phyloP scores from a whole-genome alignment of 345 rosid species.

The Linum usitatissimum region DNA sequence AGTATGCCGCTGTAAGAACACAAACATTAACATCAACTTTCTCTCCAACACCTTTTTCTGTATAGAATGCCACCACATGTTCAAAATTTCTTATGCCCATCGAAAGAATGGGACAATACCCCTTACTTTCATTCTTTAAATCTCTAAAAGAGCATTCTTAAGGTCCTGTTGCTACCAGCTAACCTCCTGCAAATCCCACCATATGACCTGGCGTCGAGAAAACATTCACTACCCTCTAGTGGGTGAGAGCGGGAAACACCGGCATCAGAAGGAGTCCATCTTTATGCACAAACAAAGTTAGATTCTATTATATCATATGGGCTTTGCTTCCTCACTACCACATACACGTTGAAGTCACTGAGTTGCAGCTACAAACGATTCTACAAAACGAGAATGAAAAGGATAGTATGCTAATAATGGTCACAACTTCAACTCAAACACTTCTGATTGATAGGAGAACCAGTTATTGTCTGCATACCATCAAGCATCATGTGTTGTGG shows the following conservation, averaged over 20 bases:
- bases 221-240: conserved; percentile 9
- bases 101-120: not conserved
- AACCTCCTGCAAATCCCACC: conserved; percentile 8
- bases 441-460: conserved; percentile 47
- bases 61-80: not conserved
- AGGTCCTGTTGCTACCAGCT: not conserved
- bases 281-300: conserved; percentile 25
- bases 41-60: not conserved
- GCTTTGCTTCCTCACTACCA: conserved; percentile 36
- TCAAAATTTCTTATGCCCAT: conserved; percentile 3
- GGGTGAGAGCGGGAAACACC: conserved; percentile 2
- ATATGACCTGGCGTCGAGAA: conserved; percentile 7
- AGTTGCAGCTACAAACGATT: conserved; percentile 45
- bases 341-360: conserved; percentile 50
- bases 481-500: conserved; percentile 46
- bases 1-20: not conserved
- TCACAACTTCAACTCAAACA: conserved; percentile 1
- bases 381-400: conserved; percentile 15
- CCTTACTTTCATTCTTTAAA: not conserved
- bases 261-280: not conserved
- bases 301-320: conserved; percentile 18
- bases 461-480: conserved; percentile 41
- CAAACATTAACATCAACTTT: not conserved
- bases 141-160: not conserved
- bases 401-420: not conserved